Conservation (phyloP, 139 green algal species). For the Asterochloris sp. region DNA sequence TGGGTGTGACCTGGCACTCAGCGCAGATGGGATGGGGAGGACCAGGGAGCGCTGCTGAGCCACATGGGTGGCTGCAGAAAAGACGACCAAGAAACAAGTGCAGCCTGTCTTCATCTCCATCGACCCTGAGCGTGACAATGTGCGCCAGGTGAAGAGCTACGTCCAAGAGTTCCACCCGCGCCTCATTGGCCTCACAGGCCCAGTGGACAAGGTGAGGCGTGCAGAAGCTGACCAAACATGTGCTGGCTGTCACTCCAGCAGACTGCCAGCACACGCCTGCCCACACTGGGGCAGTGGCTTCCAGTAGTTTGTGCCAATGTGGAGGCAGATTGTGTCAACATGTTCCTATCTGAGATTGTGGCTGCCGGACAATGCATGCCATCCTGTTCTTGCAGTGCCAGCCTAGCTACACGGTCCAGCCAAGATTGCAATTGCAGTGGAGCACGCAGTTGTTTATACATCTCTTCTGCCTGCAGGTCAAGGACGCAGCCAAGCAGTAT, state of each 20-base stretch:
- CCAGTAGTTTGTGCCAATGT: background rate
- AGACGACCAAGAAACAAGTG: constrained; percentile 36
- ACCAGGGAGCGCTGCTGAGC: too few species aligned
- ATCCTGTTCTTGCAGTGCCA: too few species aligned
- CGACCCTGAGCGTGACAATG: constrained; percentile 88
- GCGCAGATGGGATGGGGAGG: background rate
- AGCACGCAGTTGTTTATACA: too few species aligned
- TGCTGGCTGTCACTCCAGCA: background rate
- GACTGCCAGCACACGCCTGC: background rate
- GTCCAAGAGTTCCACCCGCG: constrained; percentile 93
- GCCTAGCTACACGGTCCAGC: too few species aligned
- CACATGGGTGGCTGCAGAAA: constrained; percentile 22
- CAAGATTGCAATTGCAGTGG: too few species aligned
- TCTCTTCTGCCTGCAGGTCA: constrained; percentile 18
- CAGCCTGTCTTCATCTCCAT: constrained; percentile 94
- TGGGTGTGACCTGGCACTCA: too few species aligned
- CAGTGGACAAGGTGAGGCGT: constrained; percentile 47
- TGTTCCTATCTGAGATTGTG: too few species aligned
- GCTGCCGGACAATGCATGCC: too few species aligned
- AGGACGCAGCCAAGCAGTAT: constrained; percentile 62
- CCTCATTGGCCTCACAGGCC: constrained; percentile 92
- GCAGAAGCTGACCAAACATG: background rate
- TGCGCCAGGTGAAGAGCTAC: constrained; percentile 72
- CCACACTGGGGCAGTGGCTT: background rate
- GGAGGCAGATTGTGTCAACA: background rate